Evolutionary conservation across 139 green algal species (phyloP).

Genomic region (Marvania coccoides): DNA sequence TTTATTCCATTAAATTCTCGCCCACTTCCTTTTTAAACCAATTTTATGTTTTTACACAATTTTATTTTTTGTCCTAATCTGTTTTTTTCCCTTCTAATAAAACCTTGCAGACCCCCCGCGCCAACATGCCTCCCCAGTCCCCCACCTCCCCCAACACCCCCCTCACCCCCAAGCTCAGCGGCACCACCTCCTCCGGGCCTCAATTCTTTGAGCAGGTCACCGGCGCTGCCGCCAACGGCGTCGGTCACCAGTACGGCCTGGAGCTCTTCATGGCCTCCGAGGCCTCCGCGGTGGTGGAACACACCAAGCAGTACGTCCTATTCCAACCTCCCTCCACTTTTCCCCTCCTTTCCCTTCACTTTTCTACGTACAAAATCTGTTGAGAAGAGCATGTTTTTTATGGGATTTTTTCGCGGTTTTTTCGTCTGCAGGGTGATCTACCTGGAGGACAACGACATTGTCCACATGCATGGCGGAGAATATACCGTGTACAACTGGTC

Average conservation of each 20-base stretch:
- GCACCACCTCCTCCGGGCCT: slow-evolving; percentile 17
- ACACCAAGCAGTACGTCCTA: slow-evolving; percentile 74
- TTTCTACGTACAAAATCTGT: no score
- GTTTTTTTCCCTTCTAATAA: not conserved
- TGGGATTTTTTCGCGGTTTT: not conserved
- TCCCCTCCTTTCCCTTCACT: not conserved
- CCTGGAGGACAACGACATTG: slow-evolving; percentile 93
- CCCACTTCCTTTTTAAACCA: not conserved
- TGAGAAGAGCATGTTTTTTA: not conserved
- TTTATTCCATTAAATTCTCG: not conserved
- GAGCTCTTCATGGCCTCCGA: slow-evolving; percentile 89
- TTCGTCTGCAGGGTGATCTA: slow-evolving; percentile 62
- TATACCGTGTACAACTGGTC: slow-evolving; percentile 67
- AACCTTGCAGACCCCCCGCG: not conserved
- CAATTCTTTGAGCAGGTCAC: not conserved
- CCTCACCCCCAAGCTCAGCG: slow-evolving; percentile 29
- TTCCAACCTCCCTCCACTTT: not conserved
- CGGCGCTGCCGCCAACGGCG: not conserved
- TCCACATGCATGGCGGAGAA: slow-evolving; percentile 61
- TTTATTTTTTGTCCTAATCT: not conserved
- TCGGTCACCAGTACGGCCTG: slow-evolving; percentile 17
- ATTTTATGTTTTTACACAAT: not conserved
- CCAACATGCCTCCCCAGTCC: not conserved
- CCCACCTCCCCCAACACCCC: slow-evolving; percentile 20
- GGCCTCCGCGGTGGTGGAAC: slow-evolving; percentile 85